These are phyloP conservation scores for Phlyctochytrium bullatum DNA, from an alignment of 192 early-diverging fungal genomes.

Conservation along the genomic window DNA sequence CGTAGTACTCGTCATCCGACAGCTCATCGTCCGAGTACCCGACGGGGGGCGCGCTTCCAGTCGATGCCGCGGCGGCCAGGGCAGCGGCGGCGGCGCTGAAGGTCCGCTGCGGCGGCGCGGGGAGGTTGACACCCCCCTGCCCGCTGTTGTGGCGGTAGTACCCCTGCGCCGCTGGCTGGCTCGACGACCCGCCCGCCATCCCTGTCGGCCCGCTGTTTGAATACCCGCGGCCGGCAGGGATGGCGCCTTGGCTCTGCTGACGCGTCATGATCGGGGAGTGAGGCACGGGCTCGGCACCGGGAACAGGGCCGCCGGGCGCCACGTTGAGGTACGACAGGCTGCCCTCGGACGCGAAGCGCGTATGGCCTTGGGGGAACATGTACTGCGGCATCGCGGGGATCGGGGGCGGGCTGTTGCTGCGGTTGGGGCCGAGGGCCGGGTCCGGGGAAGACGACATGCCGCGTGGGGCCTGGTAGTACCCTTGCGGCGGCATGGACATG, in stretches of 20 bases:
- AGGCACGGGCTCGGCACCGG: not conserved
- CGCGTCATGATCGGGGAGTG: not conserved
- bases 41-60: slow-evolving; percentile 8
- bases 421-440: not conserved
- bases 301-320: no score
- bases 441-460: not conserved
- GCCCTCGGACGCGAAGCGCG: not conserved
- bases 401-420: not conserved
- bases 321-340: not conserved
- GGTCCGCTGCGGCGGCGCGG: not conserved
- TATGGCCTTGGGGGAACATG: not conserved
- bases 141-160: not conserved
- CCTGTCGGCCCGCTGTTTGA: not conserved
- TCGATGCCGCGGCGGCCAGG: not conserved
- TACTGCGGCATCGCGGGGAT: not conserved
- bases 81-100: not conserved
- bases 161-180: not conserved
- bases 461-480: not conserved
- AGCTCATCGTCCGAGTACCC: slow-evolving; percentile 24
- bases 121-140: not conserved
- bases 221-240: not conserved
- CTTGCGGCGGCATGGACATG: no score
- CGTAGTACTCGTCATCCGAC: slow-evolving; percentile 2
- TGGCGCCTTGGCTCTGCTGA: not conserved
- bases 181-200: no score